Evolutionary conservation across 768 basidiomycete genomes (phyloP).

Genomic region (Cantharellus anzutake): DNA sequence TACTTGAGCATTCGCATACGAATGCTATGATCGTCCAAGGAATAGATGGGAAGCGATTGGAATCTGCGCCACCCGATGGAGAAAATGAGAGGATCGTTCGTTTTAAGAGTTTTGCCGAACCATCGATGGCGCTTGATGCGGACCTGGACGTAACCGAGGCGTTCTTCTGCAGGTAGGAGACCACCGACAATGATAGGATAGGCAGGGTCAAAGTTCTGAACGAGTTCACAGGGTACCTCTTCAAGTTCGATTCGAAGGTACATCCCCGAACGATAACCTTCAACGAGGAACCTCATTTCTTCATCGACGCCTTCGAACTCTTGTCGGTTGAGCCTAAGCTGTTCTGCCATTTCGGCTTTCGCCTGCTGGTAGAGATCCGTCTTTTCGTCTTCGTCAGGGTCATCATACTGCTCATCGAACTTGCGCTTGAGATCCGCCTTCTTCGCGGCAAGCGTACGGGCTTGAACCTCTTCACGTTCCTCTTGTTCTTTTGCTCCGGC

Average conservation of each 20-base stretch:
- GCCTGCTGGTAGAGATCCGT: constrained; percentile 79
- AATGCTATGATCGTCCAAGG: constrained; percentile 91
- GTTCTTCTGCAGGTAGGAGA: constrained; percentile 72
- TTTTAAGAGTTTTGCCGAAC: constrained; percentile 82
- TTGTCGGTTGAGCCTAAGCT: constrained; percentile 60
- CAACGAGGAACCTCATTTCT: constrained; percentile 63
- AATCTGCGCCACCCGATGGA: constrained; percentile 97
- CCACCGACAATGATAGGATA: constrained; percentile 90
- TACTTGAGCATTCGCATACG: constrained; percentile 99
- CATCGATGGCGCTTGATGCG: constrained; percentile 93
- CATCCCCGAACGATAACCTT: constrained; percentile 76
- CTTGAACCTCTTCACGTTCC: constrained; percentile 19
- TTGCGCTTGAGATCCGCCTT: constrained; percentile 85
- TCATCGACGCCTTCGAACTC: constrained; percentile 71
- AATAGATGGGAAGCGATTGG: constrained; percentile 88
- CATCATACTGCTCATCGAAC: constrained; percentile 94
- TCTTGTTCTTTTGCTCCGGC: constrained; percentile 13
- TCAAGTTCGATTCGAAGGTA: constrained; percentile 85
- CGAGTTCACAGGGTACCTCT: constrained; percentile 75
- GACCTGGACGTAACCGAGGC: constrained; percentile 86
- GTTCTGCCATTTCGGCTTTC: constrained; percentile 80
- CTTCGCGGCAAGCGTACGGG: constrained; percentile 46
- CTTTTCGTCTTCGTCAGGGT: constrained; percentile 44
- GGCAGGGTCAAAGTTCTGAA: constrained; percentile 80
- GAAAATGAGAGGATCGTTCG: constrained; percentile 89